Evolutionary conservation across 1,284 basidiomycete species (phyloP).

Genomic region (Xanthoconium separans): DNA sequence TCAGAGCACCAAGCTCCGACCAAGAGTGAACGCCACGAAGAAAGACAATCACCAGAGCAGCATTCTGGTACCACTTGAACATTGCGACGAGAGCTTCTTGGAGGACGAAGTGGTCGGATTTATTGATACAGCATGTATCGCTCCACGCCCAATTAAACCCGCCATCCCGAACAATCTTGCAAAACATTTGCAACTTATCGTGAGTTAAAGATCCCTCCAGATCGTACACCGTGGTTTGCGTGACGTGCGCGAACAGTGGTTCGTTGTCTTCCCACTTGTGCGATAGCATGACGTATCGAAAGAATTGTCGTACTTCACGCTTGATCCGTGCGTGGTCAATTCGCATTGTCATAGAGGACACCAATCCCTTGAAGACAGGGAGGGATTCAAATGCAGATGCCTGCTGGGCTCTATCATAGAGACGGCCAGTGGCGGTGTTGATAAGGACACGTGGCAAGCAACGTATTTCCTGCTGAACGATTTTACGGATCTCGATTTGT

Average conservation of each 20-base stretch:
- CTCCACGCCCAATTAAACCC: neutral
- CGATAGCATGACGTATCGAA: neutral
- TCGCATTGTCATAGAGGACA: neutral
- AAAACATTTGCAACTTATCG: neutral
- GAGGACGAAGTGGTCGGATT: neutral
- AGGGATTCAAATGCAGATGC: neutral
- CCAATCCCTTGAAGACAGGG: neutral
- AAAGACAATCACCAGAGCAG: neutral
- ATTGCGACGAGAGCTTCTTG: neutral
- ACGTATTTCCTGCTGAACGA: neutral
- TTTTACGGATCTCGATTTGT: neutral
- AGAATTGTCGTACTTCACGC: neutral
- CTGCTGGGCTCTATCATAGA: neutral
- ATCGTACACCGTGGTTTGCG: neutral
- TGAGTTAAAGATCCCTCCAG: neutral
- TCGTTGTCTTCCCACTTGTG: slow-evolving; percentile 1
- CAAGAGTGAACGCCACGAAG: neutral
- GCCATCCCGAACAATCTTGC: neutral
- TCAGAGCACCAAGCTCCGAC: neutral
- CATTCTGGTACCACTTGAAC: neutral
- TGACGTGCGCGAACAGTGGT: neutral
- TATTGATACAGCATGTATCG: neutral
- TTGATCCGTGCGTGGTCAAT: neutral
- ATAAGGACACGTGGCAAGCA: neutral
- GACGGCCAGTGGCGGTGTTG: neutral